Evolutionary conservation across 331 rosid genomes (phyloP).

Genomic region (Malus hybrid): DNA sequence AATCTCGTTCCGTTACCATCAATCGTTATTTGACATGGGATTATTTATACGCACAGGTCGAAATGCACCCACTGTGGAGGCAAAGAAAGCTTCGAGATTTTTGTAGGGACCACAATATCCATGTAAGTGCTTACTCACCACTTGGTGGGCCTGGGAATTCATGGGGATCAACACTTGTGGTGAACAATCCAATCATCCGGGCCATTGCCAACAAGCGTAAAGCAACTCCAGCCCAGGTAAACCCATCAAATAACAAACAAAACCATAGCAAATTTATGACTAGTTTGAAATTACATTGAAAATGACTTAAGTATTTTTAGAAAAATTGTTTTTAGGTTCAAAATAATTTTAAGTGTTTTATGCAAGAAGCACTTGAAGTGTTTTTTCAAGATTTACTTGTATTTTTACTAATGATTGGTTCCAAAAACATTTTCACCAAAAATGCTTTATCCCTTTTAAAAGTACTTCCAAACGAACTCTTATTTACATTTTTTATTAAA

Average conservation of each 20-base stretch:
- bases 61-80: slow-evolving; percentile 97
- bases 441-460: too few species aligned
- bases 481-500: too few species aligned
- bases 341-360: too few species aligned
- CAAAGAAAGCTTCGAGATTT: slow-evolving; percentile 47
- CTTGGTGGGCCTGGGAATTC: slow-evolving; percentile 86
- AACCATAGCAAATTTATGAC: accelerated
- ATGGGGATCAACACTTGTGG: slow-evolving; percentile 85
- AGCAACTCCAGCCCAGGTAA: slow-evolving; percentile 78
- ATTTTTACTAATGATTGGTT: too few species aligned
- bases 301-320: accelerated
- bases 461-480: too few species aligned
- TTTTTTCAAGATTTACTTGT: too few species aligned
- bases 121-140: slow-evolving; percentile 88
- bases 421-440: too few species aligned
- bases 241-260: neutral
- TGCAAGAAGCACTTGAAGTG: too few species aligned
- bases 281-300: accelerated
- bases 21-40: too few species aligned
- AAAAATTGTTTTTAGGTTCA: too few species aligned
- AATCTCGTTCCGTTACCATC: too few species aligned
- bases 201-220: slow-evolving; percentile 57
- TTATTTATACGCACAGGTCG: slow-evolving; percentile 38
- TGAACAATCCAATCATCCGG: slow-evolving; percentile 43
- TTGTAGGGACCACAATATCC: slow-evolving; percentile 60